Evolutionary conservation across 805 yeast genomes (phyloP), one percentile per base, ranked within the genome.

Genomic region (Sungouiella thailandica): DNA sequence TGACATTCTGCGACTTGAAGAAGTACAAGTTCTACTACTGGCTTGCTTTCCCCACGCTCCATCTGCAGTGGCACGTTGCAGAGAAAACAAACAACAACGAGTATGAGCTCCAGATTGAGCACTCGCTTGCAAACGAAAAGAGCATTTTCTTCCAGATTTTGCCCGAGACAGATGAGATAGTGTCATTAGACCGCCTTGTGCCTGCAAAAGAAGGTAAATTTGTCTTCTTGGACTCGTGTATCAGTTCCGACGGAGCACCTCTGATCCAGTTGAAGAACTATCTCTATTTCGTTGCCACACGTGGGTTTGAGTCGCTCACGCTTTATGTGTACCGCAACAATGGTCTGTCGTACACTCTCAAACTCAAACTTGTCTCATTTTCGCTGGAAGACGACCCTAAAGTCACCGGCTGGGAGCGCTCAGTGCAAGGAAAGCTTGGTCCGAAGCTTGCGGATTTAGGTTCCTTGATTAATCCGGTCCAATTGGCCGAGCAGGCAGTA

Each of bases 371-470:
- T 6, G 44, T 40, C 15, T 18, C n/a, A 5, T 45, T 40, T 25
- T 33, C 34, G 15, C 30, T 47, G 7, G 24, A 39, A 5, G 26
- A 25, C 11, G 35, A 30, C 1, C 70, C 76, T 2, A 76, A 70
- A 34, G 64, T 77, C 0, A 68, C 80, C 3, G 98, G 99, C 0
- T 93, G 98, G 98, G 97, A 90, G 50, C 72, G 93, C 40, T 85
- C 87, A 17, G 58, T 70, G 5, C 72, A 68, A 26, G 87, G 85
- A 1, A 81, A 80, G 47, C 62, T 89, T 10, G 80, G 82, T 0
- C 96, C 97, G 1, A 86, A 87, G 50, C 45, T 81, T 14, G 88
- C 95, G 0, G 93, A 94, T 54, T 57, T 93, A 35, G 88, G 93
- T 1, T 61, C 87, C 1, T 63, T 93, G 28, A 76, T 90, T 23